These are phyloP conservation scores for Podila verticillata DNA, from an alignment of 192 early-diverging fungal species.

Conservation along the genomic window DNA sequence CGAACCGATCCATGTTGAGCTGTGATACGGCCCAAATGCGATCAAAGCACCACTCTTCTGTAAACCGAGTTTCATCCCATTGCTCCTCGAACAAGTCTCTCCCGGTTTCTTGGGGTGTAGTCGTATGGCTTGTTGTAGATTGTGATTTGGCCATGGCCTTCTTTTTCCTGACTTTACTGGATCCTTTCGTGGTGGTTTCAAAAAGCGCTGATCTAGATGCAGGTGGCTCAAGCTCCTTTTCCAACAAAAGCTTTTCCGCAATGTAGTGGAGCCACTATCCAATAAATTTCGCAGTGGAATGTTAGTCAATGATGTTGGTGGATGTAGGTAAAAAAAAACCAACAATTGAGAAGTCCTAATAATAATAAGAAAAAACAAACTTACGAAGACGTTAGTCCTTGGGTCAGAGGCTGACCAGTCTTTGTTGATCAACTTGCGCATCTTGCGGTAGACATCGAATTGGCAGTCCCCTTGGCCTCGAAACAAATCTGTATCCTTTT, in stretches of 20 bases:
- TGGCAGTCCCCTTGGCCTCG: conserved; percentile 69
- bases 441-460: conserved; percentile 78
- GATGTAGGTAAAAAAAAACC: background rate
- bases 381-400: conserved; percentile 60
- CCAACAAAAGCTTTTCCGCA: conserved; percentile 55
- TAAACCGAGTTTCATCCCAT: background rate
- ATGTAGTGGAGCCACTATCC: conserved; percentile 62
- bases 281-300: background rate
- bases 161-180: background rate
- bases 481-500: conserved; percentile 41
- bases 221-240: conserved; percentile 36
- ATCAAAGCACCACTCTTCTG: conserved; percentile 26
- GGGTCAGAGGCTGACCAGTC: conserved; percentile 59
- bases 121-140: background rate
- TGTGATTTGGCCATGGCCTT: background rate
- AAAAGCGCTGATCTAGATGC: background rate
- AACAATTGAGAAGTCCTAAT: background rate
- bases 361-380: conserved; percentile 5
- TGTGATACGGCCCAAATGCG: conserved; percentile 16
- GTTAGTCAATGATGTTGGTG: too few relatives aligned
- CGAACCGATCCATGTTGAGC: conserved; percentile 17
- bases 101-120: background rate
- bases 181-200: background rate
- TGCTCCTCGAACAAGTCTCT: background rate
- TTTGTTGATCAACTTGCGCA: conserved; percentile 57